A percentile compares a stretch with the other conserved stretches of the same genome.
phyloP scores from a whole-genome alignment of 1,284 basidiomycete genomes.

The Hemileia vastatrix region DNA sequence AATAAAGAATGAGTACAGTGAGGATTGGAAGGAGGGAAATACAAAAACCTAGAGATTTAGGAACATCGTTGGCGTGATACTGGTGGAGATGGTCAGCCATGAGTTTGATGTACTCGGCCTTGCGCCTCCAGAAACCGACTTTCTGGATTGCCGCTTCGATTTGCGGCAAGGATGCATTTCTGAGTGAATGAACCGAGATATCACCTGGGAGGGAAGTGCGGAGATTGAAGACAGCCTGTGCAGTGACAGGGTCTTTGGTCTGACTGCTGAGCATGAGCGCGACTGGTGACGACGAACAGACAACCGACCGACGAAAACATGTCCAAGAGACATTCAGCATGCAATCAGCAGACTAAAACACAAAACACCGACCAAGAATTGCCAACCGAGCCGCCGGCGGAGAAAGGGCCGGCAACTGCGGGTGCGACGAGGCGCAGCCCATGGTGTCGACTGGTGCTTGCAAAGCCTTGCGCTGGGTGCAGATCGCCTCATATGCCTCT shows the following conservation, averaged over 20 bases:
- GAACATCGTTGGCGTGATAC: slow-evolving; percentile 8
- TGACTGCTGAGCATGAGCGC: slow-evolving; percentile 92
- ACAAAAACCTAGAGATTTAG: slow-evolving; percentile 20
- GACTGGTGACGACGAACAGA: slow-evolving; percentile 72
- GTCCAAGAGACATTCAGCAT: neutral
- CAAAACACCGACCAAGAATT: neutral
- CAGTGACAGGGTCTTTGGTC: slow-evolving; percentile 81
- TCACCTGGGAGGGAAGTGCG: slow-evolving; percentile 64
- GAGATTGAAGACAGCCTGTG: slow-evolving; percentile 68
- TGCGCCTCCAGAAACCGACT: slow-evolving; percentile 86
- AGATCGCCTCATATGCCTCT: slow-evolving; percentile 17
- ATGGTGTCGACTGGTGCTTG: slow-evolving; percentile 79
- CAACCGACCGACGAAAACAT: slow-evolving; percentile 52
- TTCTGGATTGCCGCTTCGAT: slow-evolving; percentile 71
- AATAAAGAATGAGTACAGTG: neutral
- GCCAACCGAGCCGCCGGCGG: neutral
- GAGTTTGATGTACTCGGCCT: slow-evolving; percentile 52
- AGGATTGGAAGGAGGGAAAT: neutral
- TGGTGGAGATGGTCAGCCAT: slow-evolving; percentile 6
- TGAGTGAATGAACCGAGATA: slow-evolving; percentile 62
- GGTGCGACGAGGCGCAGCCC: slow-evolving; percentile 57
- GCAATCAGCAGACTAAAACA: slow-evolving; percentile 6
- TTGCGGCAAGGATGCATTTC: slow-evolving; percentile 55
- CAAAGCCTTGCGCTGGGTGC: slow-evolving; percentile 6
- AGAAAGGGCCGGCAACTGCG: neutral